phyloP scores from a whole-genome alignment of 2,329 filamentous ascomycete species.

The Rasamsonia emersonii region DNA sequence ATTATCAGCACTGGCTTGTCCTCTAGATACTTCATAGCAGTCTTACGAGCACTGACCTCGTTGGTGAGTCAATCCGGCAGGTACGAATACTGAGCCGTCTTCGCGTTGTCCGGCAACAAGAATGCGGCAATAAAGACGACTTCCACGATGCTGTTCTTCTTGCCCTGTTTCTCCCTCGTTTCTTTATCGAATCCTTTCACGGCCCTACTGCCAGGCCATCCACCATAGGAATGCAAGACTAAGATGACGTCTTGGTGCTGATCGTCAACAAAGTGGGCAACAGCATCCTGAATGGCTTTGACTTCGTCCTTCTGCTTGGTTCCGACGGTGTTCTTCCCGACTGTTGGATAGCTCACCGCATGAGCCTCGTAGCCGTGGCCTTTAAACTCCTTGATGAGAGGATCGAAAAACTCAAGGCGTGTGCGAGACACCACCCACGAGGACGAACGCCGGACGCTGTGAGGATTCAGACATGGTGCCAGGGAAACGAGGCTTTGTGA shows the following conservation, averaged over 20 bases:
- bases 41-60: background rate
- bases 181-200: conserved; percentile 4
- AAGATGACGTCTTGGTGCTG: conserved; percentile 2
- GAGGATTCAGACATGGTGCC: background rate
- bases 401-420: conserved; percentile 1
- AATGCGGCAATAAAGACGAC: conserved; percentile 3
- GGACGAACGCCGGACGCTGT: background rate
- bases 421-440: conserved; percentile 1
- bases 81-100: conserved; percentile 2
- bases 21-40: background rate
- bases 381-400: conserved; percentile 1
- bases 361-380: background rate
- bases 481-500: too few species aligned
- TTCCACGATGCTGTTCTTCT: conserved; percentile 1
- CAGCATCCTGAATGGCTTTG: conserved; percentile 1
- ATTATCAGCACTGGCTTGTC: conserved; percentile 1
- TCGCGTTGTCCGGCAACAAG: conserved; percentile 2
- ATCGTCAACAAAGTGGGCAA: background rate
- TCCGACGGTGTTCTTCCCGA: conserved; percentile 1
- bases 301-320: conserved; percentile 1
- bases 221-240: conserved; percentile 3
- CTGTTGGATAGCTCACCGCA: conserved; percentile 2
- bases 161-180: background rate
- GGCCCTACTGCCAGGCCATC: conserved; percentile 3
- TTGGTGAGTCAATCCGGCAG: conserved; percentile 1